Base-by-base conservation (phyloP, 148 eudicot species). In the Suaeda aralocaspica region DNA sequence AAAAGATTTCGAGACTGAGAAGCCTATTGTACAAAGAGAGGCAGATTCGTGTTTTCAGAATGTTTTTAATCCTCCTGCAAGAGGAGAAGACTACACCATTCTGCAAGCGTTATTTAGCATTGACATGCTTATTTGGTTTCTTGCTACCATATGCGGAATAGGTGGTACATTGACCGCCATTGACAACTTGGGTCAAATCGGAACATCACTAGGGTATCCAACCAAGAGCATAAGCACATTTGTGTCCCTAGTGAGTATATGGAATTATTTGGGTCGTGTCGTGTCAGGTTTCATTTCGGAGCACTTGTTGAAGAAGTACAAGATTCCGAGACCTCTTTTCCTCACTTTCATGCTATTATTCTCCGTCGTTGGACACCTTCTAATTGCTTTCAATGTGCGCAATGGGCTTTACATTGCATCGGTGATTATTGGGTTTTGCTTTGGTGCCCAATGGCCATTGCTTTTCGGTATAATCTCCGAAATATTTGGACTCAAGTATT, bases 181-280 rank as follows among this genome's bases (percentile, higher is more conserved):
- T 22, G 85, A 82, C 69, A 82, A 82, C 57, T 41, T 82, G 22
- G 85, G 85, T 24, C 85, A 82, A 41, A 82, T 82, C n/a, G 85
- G 85, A 28, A 16, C 55, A 10, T 79, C 85, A 8, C 80, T 82
- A 16, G 82, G 82, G 12, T 82, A 82, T 65, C 78, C 80, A 0
- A 19, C 24, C 5, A 53, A 60, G 46, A 82, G 82, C 72, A 79
- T 72, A 9, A 72, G 69, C 67, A 82, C 85, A 2, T 82, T 82
- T 22, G 85, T 82, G 12, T 82, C 85, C 7, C 71, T 82, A 15
- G 85, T 82, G 6, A 79, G 82, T 19, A 82, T 82, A 42, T 82
- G 85, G 85, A 78, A 82, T 46, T 82, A 82, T 11, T 33, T 82
- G 14, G 85, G 85, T 13, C 82, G 85, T 12, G 85, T 82, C 52